Evolutionary conservation across 495 filamentous ascomycete genomes (phyloP).

Genomic region (Trichoderma asperelloides): DNA sequence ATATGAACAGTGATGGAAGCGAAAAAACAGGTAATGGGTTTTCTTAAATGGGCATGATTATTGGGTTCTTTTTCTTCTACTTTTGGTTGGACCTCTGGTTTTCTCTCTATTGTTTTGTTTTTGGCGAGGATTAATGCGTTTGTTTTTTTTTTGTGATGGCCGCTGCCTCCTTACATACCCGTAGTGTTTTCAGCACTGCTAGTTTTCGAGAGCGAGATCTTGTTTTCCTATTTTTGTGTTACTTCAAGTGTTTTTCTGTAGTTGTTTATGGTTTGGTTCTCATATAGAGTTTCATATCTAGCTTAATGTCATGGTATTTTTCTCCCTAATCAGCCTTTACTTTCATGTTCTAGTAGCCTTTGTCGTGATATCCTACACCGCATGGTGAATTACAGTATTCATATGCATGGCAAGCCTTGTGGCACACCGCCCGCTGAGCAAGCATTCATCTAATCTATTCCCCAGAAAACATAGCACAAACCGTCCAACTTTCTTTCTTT

Average conservation of each 20-base stretch:
- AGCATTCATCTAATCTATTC: too few species aligned
- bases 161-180: not conserved
- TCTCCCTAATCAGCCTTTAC: too few species aligned
- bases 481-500: too few species aligned
- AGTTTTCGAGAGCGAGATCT: not conserved
- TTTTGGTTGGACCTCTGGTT: not conserved
- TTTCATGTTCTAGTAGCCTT: too few species aligned
- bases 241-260: too few species aligned
- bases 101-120: not conserved
- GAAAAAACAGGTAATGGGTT: not conserved
- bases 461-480: too few species aligned
- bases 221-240: not conserved
- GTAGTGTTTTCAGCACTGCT: not conserved
- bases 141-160: not conserved
- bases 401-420: too few species aligned
- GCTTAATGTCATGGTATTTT: too few species aligned
- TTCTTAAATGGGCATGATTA: not conserved
- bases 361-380: too few species aligned
- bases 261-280: not conserved
- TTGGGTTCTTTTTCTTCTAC: not conserved
- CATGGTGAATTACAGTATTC: too few species aligned
- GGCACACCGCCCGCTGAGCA: too few species aligned
- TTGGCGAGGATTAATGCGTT: not conserved
- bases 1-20: not conserved
- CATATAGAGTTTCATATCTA: not conserved